Base-by-base conservation (phyloP, 2,329 filamentous ascomycete species). In the Acarospora socialis region DNA sequence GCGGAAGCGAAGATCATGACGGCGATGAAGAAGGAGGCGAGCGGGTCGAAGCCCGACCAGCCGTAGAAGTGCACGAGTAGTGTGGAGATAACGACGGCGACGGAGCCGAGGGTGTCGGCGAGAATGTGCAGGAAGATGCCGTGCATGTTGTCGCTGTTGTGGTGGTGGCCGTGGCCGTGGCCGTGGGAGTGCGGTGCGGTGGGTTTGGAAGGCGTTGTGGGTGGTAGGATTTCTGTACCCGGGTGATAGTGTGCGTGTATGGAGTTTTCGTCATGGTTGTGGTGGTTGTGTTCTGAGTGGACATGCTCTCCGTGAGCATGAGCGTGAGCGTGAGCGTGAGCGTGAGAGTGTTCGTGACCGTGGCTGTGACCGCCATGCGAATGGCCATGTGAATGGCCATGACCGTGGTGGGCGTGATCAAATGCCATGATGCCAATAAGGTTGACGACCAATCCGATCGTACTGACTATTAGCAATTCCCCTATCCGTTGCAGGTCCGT, bases 61-160 rank as follows among this genome's bases (percentile, higher is more conserved):
- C 81, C 80, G 49, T 81, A 79, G 46, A 82, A 76, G 49, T 92
- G 78, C 0, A 92, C 92, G 14, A 95, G 64, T 1, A 82, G 61
- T 0, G 90, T 98, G 5, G 84, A 94, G 20, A 84, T 73, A 39
- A 98, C 93, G 28, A 98, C 90, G 1, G 90, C 90, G 1, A 86
- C 80, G 33, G 86, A 94, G 16, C 90, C 90, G 18, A 95, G 73
- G 0, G 90, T 92, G 52, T 98, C 90, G 4, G 90, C 90, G 17
- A 95, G 66, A 30, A 98, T 81, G 49, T 98, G 90, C 13, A 98
- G 64, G 55, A 92, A 98, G 43, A 98, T 95, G 8, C 90, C 90
- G 46, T 90, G 73, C 86, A 98, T 94, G 51, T 98, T 98, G 47
- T 98, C 90, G 53, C 93, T 93, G 39, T 83, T 79, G 47, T 86